A percentile compares a stretch with the other conserved stretches of the same genome.
phyloP scores from a whole-genome alignment of 495 filamentous ascomycete genomes.

The Penicillium ochrochloron region DNA sequence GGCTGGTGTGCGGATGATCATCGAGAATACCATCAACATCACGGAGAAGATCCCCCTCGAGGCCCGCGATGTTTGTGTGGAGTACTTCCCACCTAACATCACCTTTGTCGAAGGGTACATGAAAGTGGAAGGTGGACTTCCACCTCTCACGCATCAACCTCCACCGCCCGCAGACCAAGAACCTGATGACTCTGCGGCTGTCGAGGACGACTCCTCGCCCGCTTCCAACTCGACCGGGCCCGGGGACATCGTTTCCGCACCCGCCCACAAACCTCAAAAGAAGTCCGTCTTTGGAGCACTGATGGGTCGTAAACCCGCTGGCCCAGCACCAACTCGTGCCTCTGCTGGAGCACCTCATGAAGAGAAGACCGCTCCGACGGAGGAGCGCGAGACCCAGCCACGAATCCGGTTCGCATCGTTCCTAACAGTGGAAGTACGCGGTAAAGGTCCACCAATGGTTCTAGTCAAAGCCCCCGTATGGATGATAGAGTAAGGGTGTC shows the following conservation, averaged over 20 bases:
- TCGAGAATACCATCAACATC: conserved; percentile 88
- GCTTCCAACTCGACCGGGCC: conserved; percentile 31
- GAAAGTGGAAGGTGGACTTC: conserved; percentile 81
- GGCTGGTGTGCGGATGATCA: conserved; percentile 83
- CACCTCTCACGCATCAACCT: conserved; percentile 65
- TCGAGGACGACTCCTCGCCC: conserved; percentile 43
- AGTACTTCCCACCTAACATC: conserved; percentile 78
- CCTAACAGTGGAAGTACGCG: conserved; percentile 80
- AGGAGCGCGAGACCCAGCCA: conserved; percentile 19
- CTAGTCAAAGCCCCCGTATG: conserved; percentile 93
- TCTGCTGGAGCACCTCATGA: conserved; percentile 12
- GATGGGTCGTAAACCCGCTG: conserved; percentile 44
- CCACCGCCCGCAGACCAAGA: conserved; percentile 33
- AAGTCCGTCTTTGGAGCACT: conserved; percentile 55
- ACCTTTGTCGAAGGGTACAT: conserved; percentile 70
- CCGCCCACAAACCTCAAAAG: conserved; percentile 22
- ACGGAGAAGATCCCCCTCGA: conserved; percentile 86
- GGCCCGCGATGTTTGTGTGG: conserved; percentile 85
- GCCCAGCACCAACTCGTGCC: conserved; percentile 16
- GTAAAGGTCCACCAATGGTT: conserved; percentile 64
- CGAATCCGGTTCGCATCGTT: conserved; percentile 82
- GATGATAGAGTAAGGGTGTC: conserved; percentile 48
- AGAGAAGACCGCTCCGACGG: conserved; percentile 21
- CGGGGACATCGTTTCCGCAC: conserved; percentile 35
- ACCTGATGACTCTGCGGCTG: conserved; percentile 39